phyloP scores from a whole-genome alignment of 495 filamentous ascomycete species.

The Xylaria telfairii region DNA sequence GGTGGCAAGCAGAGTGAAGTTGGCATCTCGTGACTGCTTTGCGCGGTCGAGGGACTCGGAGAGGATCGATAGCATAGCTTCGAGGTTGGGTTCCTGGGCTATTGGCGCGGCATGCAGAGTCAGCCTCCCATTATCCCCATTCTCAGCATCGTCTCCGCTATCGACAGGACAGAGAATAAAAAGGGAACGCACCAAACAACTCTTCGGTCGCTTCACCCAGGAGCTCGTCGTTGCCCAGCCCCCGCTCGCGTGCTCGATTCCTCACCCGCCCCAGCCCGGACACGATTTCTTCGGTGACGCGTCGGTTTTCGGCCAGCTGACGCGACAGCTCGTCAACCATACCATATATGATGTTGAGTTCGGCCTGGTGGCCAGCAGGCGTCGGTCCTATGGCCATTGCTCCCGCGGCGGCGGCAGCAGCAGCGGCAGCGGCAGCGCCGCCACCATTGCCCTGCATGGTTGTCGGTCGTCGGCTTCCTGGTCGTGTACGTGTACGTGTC shows the following conservation, averaged over 20 bases:
- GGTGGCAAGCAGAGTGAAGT: slow-evolving; percentile 55
- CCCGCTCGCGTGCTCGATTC: slow-evolving; percentile 50
- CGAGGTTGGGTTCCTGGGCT: slow-evolving; percentile 59
- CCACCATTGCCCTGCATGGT: slow-evolving; percentile 59
- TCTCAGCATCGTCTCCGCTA: not conserved
- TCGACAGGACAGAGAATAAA: not conserved
- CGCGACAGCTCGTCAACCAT: slow-evolving; percentile 83
- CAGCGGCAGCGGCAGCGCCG: slow-evolving; percentile 50
- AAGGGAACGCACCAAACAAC: slow-evolving; percentile 47
- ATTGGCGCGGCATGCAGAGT: slow-evolving; percentile 16
- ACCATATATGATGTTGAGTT: slow-evolving; percentile 82
- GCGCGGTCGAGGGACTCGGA: slow-evolving; percentile 59
- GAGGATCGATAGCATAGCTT: slow-evolving; percentile 57
- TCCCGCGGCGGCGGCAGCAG: slow-evolving; percentile 53
- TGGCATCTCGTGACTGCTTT: slow-evolving; percentile 57
- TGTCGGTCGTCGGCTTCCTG: slow-evolving; percentile 35
- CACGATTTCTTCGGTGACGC: slow-evolving; percentile 76
- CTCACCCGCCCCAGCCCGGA: slow-evolving; percentile 63
- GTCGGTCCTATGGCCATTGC: slow-evolving; percentile 59
- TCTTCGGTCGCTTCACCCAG: slow-evolving; percentile 54
- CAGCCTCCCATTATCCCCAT: slow-evolving; percentile 1
- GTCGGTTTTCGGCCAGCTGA: slow-evolving; percentile 77
- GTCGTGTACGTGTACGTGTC: not conserved
- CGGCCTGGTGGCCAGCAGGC: slow-evolving; percentile 84
- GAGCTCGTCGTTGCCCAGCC: slow-evolving; percentile 58